Evolutionary conservation across 2,329 filamentous ascomycete species (phyloP).

Genomic region (Aureobasidium mangrovei): DNA sequence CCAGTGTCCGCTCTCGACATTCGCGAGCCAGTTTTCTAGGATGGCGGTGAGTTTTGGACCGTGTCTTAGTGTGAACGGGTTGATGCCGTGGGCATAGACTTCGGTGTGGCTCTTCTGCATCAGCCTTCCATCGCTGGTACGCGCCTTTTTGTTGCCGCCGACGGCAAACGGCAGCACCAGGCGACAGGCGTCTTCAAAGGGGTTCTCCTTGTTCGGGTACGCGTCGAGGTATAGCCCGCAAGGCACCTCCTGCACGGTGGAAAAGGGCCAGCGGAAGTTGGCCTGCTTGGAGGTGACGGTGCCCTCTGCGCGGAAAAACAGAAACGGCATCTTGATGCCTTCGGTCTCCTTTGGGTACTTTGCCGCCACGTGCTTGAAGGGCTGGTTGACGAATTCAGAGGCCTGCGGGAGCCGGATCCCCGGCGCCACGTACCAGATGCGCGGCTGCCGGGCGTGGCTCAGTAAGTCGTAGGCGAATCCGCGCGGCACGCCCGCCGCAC

Average conservation of each 20-base stretch:
- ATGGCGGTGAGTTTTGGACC: constrained; percentile 26
- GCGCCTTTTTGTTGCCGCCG: constrained; percentile 23
- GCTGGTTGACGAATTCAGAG: constrained; percentile 27
- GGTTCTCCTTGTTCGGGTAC: constrained; percentile 26
- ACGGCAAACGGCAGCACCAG: constrained; percentile 26
- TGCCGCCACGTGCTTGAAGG: constrained; percentile 24
- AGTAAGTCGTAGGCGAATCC: constrained; percentile 28
- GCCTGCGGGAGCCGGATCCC: constrained; percentile 26
- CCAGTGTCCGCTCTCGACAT: constrained; percentile 27
- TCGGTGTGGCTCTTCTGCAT: constrained; percentile 25
- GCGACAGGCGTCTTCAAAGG: constrained; percentile 28
- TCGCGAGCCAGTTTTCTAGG: constrained; percentile 26
- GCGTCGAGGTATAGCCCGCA: constrained; percentile 28
- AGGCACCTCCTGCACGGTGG: constrained; percentile 25
- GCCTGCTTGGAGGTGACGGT: constrained; percentile 25
- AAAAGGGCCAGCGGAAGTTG: constrained; percentile 28
- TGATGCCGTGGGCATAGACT: constrained; percentile 27
- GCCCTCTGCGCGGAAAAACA: constrained; percentile 26
- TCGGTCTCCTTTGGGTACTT: constrained; percentile 24
- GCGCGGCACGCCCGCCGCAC: constrained; percentile 22
- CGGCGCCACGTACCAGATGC: constrained; percentile 26
- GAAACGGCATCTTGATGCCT: constrained; percentile 27
- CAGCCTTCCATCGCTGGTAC: constrained; percentile 24
- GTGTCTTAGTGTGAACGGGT: constrained; percentile 27
- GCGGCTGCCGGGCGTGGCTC: constrained; percentile 22